Conservation (phyloP, 768 basidiomycete genomes). For the Collybiopsis luxurians region DNA sequence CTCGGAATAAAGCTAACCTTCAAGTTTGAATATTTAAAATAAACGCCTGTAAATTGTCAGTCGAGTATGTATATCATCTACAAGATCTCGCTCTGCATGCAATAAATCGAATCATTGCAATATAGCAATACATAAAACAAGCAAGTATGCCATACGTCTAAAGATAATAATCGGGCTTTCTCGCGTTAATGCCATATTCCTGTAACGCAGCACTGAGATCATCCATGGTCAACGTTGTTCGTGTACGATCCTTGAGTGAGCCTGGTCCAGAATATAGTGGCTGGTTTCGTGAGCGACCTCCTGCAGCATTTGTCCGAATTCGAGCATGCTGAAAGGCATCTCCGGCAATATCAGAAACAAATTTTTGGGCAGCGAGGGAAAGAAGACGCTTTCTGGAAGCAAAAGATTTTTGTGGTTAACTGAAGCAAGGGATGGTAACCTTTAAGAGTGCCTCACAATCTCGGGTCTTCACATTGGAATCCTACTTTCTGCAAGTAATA, state of each 20-base stretch:
- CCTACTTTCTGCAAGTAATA: slow-evolving; percentile 96
- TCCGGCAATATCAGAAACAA: slow-evolving; percentile 93
- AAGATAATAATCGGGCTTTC: slow-evolving; percentile 93
- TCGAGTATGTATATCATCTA: no score
- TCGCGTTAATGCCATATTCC: slow-evolving; percentile 95
- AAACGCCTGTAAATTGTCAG: no score
- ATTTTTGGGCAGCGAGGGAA: slow-evolving; percentile 95
- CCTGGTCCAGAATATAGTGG: slow-evolving; percentile 49
- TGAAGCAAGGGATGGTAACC: slow-evolving; percentile 5
- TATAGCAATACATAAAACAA: no score
- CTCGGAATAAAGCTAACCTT: no score
- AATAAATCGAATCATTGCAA: no score
- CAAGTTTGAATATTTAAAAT: no score
- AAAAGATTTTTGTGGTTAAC: not conserved
- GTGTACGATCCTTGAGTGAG: slow-evolving; percentile 81
- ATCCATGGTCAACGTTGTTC: slow-evolving; percentile 96
- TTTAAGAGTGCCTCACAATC: slow-evolving; percentile 57
- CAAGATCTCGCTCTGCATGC: no score
- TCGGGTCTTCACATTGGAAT: slow-evolving; percentile 92
- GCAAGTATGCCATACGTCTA: no score
- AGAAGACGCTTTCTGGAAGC: slow-evolving; percentile 91
- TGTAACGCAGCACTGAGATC: slow-evolving; percentile 88
- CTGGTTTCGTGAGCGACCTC: slow-evolving; percentile 67
- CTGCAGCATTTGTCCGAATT: slow-evolving; percentile 84
- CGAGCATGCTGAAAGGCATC: slow-evolving; percentile 98